phyloP scores from a whole-genome alignment of 2,329 filamentous ascomycete genomes.

The Xylariaceae sp. region DNA sequence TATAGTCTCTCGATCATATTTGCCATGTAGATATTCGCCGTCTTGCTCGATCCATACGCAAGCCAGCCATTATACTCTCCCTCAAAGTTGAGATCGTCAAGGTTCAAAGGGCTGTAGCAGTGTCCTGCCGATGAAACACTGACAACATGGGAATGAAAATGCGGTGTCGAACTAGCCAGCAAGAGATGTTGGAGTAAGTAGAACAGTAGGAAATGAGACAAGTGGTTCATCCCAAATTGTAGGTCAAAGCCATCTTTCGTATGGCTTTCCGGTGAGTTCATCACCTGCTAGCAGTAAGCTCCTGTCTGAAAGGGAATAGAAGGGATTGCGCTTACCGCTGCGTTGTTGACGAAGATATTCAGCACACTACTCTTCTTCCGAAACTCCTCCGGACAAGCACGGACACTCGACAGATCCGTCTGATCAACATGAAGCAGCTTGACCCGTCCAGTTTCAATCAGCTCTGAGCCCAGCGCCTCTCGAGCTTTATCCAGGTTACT shows the following conservation, averaged over 20 bases:
- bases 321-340: slow-evolving; percentile 10
- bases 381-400: slow-evolving; percentile 14
- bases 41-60: slow-evolving; percentile 42
- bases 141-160: slow-evolving; percentile 46
- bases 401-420: slow-evolving; percentile 6
- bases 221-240: slow-evolving; percentile 19
- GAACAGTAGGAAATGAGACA: slow-evolving; percentile 46
- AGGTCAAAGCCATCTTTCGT: slow-evolving; percentile 20
- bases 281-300: slow-evolving; percentile 1
- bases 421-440: slow-evolving; percentile 36
- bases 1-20: slow-evolving; percentile 48
- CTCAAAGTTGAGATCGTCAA: slow-evolving; percentile 41
- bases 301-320: neutral
- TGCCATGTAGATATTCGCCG: slow-evolving; percentile 47
- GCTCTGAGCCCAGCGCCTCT: slow-evolving; percentile 26
- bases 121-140: slow-evolving; percentile 43
- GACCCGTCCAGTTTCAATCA: slow-evolving; percentile 31
- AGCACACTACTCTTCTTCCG: slow-evolving; percentile 14
- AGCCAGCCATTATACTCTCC: slow-evolving; percentile 30
- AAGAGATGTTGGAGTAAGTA: slow-evolving; percentile 46
- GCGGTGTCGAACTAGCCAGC: slow-evolving; percentile 38
- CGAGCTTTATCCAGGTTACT: slow-evolving; percentile 40
- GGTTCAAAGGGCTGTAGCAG: slow-evolving; percentile 31
- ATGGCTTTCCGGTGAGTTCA: slow-evolving; percentile 9
- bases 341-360: slow-evolving; percentile 20